Evolutionary conservation across 106 monocot species (phyloP), one percentile per base, ranked within the genome.

Genomic region (Dendrobium huoshanense): DNA sequence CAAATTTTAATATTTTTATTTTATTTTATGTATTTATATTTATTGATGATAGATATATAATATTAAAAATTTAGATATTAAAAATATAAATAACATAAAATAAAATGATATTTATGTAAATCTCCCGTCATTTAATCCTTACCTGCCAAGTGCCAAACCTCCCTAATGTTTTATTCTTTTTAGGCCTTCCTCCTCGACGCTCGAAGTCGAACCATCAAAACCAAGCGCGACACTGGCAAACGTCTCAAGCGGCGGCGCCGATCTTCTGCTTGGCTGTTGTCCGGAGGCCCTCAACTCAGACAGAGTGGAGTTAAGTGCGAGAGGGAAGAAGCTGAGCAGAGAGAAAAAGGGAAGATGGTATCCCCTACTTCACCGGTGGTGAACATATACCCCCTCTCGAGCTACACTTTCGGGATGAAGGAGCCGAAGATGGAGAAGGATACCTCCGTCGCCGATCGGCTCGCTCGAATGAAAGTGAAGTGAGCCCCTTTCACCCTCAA

Each of bases 371-470:
- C 90, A 18, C 67, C 85, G 31, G 83, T 86, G 87, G 94, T 92
- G 73, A 97, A 94, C 86, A 83, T 84, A 17, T 94, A 94, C 89
- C 90, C 96, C 7, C 85, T 94, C 1, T 87, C 89, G 61, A 97
- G 83, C 90, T 94, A 94, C 92, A 96, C 90, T 17, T 97, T 97
- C 89, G 96, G 96, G 11, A 90, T 87, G 45, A 97, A 97, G 86
- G 96, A 97, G 64, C 90, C 96, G 24, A 97, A 94, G 86, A 90
- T 97, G 94, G 96, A 97, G 94, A 97, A 97, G 92, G 96, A 97
- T 85, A 96, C 96, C 82, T 96, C 96, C 72, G 96, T 96, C 80
- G 92, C 94, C 81, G 96, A 96, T 77, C 96, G 96, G 42, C 96
- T 96, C 67, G 96, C 96, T 40, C 93, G 96, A 22, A 96, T 96